phyloP scores from a whole-genome alignment of 1,284 basidiomycete species.

The Heterobasidion occidentale region DNA sequence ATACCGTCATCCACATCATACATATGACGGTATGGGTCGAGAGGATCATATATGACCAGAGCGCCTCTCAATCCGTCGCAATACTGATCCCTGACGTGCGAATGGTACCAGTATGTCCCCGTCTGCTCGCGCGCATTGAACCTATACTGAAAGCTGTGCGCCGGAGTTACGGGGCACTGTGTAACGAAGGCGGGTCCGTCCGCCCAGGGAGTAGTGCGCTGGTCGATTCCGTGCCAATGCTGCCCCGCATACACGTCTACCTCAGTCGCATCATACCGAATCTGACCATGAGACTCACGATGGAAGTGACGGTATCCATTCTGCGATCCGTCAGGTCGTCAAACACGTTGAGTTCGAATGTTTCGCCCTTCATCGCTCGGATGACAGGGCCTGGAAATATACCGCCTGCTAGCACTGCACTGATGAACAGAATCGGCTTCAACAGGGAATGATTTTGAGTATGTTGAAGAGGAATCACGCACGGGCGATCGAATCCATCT shows the following conservation, averaged over 20 bases:
- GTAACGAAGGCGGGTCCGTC: conserved; percentile 13
- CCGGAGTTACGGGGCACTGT: not conserved
- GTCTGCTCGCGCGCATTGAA: not conserved
- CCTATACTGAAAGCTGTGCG: not conserved
- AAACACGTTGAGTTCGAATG: conserved; percentile 24
- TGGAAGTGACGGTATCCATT: conserved; percentile 26
- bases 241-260: not conserved
- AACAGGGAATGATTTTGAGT: too few relatives aligned
- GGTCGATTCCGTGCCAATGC: conserved; percentile 24
- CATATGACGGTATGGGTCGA: not conserved
- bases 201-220: conserved; percentile 17
- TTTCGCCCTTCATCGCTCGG: conserved; percentile 11
- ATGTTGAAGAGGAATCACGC: not conserved
- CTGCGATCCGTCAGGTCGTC: conserved; percentile 22
- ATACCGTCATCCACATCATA: conserved; percentile 8
- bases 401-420: conserved; percentile 8
- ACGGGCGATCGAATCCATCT: conserved; percentile 14
- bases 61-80: conserved; percentile 10
- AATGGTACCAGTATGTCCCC: conserved; percentile 31
- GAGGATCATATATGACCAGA: conserved; percentile 9
- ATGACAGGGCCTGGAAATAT: conserved; percentile 15
- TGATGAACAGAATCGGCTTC: not conserved
- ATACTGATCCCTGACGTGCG: conserved; percentile 28
- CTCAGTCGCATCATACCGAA: too few relatives aligned
- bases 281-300: conserved; percentile 11